These are phyloP conservation scores for Scortechinia acanthostroma DNA, from an alignment of 2,329 filamentous ascomycete species.

Conservation along the genomic window DNA sequence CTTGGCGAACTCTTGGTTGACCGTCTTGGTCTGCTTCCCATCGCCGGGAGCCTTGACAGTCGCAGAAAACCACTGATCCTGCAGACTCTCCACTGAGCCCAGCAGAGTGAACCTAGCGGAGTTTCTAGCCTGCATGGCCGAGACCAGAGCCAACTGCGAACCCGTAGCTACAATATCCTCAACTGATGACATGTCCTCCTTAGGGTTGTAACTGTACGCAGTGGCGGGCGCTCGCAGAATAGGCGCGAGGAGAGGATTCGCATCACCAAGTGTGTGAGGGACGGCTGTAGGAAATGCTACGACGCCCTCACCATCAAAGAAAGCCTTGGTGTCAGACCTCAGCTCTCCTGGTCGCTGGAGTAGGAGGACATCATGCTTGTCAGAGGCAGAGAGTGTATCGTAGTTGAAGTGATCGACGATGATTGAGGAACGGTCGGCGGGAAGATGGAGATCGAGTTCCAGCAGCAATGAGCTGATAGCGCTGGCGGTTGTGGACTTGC, in stretches of 20 bases:
- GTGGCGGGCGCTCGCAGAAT: slow-evolving; percentile 58
- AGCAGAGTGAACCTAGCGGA: slow-evolving; percentile 66
- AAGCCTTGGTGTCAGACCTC: slow-evolving; percentile 48
- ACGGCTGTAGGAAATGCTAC: slow-evolving; percentile 60
- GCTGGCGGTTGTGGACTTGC: slow-evolving; percentile 47
- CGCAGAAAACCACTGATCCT: slow-evolving; percentile 64
- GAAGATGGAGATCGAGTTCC: slow-evolving; percentile 63
- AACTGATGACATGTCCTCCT: slow-evolving; percentile 47
- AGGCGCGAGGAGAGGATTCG: slow-evolving; percentile 49
- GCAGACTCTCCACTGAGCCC: slow-evolving; percentile 59
- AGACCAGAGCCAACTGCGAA: slow-evolving; percentile 56
- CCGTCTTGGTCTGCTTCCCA: slow-evolving; percentile 32
- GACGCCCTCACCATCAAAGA: slow-evolving; percentile 27
- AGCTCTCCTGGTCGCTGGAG: slow-evolving; percentile 46
- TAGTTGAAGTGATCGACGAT: slow-evolving; percentile 72
- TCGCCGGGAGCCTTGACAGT: slow-evolving; percentile 41
- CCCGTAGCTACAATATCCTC: slow-evolving; percentile 64
- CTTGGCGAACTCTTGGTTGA: slow-evolving; percentile 59
- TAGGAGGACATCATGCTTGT: slow-evolving; percentile 64
- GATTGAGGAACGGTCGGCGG: slow-evolving; percentile 54
- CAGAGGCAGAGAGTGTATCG: slow-evolving; percentile 53
- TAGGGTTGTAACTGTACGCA: slow-evolving; percentile 66
- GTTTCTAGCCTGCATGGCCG: slow-evolving; percentile 65
- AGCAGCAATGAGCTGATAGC: slow-evolving; percentile 57
- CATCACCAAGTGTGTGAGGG: slow-evolving; percentile 58